Base-by-base conservation (phyloP, 192 early-diverging fungal species). In the Gorgonomyces haynaldii region DNA sequence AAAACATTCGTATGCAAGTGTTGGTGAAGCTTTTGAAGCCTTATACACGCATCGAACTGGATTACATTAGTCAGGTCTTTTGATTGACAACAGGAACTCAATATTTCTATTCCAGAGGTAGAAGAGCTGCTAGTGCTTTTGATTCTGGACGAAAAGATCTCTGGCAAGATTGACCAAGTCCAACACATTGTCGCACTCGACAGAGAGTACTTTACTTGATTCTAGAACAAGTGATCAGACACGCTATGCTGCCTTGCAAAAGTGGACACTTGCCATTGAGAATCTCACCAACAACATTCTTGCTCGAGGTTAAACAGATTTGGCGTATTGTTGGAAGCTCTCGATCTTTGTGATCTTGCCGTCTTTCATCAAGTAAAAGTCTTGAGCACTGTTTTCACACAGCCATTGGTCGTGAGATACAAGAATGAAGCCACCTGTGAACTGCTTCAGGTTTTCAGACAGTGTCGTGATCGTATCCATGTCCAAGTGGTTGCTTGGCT, bases 1-100 rank as follows among this genome's bases (percentile, higher is more conserved):
- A 83, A 54, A 93, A 87, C 47, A 92, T 98, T 55, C 84, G 91
- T 16, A 86, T 85, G 12, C 88, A 90, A 70, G 90, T 91, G 0
- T 53, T 98, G 23, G 70, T 90, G 29, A 69, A 78, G 37, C 63
- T 91, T 10, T 85, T 92, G 40, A 75, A 78, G 58, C 94, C 94
- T 0, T 98, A 98, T 60, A 93, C 94, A 4, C 67, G 89, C 42
- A 86, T 98, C 34, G 82, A 85, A 54, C 74, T 98, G 22, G 62
- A 66, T 0, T 85, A 85, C 52, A 78, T 91, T 37, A 81, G 86
- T 13, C 73, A 77, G 61, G 84, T 86, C 63, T 54, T 9, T 3
- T 35, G 39, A n/a, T 16, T 53, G 32, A 16, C 29, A 3, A 17
- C 51, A 84, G 67, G 78, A 85, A 64, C 69, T 98, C 35, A 83